A percentile compares a stretch with the other conserved stretches of the same genome.
These are phyloP conservation scores for Vigna hirtella DNA, from an alignment of 306 rosid species.

Conservation along the genomic window DNA sequence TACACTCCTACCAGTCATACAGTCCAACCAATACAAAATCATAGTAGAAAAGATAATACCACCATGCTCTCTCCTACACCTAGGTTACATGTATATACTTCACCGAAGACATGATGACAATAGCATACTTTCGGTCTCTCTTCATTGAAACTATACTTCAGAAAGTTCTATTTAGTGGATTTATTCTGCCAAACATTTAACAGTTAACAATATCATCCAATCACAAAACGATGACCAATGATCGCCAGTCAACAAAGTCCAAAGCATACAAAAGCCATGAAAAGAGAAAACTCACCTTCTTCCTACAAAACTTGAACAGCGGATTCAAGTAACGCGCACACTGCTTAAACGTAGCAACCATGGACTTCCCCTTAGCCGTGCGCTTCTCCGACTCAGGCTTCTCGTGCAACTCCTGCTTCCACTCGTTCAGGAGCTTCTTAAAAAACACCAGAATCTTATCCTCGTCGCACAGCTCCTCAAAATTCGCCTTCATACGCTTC, in stretches of 20 bases:
- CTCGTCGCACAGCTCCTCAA: constrained; percentile 84
- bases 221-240: constrained; percentile 20
- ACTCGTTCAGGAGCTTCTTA: constrained; percentile 89
- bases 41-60: not conserved
- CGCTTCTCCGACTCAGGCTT: constrained; percentile 80
- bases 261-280: not conserved
- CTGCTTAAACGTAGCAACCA: constrained; percentile 97
- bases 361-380: constrained; percentile 92
- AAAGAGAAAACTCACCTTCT: constrained; percentile 65
- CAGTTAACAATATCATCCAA: not conserved
- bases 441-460: constrained; percentile 93
- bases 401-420: constrained; percentile 93
- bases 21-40: not conserved
- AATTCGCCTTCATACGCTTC: constrained; percentile 88
- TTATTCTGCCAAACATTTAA: not conserved
- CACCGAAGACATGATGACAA: not conserved
- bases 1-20: constrained; percentile 13
- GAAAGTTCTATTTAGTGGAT: not conserved
- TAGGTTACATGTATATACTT: constrained; percentile 4
- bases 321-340: constrained; percentile 94
- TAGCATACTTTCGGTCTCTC: not conserved
- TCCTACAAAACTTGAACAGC: constrained; percentile 93
- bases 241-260: not conserved
- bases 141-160: not conserved
- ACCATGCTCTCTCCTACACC: not conserved